phyloP scores from a whole-genome alignment of 169 alveolate species.

The Perkinsus olseni region DNA sequence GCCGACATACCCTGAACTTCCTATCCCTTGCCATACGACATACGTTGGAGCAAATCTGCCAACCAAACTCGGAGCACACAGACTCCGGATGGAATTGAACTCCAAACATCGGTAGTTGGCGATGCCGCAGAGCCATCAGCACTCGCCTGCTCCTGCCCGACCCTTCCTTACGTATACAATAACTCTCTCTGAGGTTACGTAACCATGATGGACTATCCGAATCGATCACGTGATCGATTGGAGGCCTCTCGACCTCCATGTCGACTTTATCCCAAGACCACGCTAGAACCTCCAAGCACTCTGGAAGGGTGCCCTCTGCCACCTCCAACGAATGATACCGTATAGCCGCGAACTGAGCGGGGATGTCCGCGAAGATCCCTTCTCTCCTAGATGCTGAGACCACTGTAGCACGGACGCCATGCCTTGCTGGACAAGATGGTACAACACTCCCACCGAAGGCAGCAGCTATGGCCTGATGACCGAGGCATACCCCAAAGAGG shows the following conservation, averaged over 20 bases:
- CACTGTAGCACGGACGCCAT: neutral
- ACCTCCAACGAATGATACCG: neutral
- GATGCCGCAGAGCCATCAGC: constrained; percentile 44
- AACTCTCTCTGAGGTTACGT: constrained; percentile 1
- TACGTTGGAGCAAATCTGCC: constrained; percentile 8
- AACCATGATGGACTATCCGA: neutral
- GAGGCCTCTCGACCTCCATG: neutral
- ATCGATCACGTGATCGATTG: neutral
- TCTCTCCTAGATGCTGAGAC: neutral
- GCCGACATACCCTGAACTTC: neutral
- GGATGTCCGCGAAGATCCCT: neutral
- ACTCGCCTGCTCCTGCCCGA: constrained; percentile 4
- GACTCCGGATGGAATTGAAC: constrained; percentile 54
- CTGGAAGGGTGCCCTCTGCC: neutral
- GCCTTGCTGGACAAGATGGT: neutral
- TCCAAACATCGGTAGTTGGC: constrained; percentile 33
- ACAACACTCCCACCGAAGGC: constrained; percentile 24
- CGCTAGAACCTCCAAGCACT: neutral
- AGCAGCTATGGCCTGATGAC: constrained; percentile 31
- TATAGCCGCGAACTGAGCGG: neutral
- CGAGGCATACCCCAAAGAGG: constrained; percentile 34
- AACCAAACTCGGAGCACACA: constrained; percentile 34
- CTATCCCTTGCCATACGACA: constrained; percentile 21
- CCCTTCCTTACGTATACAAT: constrained; percentile 5
- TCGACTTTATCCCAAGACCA: neutral